Conservation (phyloP, 1,139 yeast species). For the Entelexis sorbosivorans region DNA sequence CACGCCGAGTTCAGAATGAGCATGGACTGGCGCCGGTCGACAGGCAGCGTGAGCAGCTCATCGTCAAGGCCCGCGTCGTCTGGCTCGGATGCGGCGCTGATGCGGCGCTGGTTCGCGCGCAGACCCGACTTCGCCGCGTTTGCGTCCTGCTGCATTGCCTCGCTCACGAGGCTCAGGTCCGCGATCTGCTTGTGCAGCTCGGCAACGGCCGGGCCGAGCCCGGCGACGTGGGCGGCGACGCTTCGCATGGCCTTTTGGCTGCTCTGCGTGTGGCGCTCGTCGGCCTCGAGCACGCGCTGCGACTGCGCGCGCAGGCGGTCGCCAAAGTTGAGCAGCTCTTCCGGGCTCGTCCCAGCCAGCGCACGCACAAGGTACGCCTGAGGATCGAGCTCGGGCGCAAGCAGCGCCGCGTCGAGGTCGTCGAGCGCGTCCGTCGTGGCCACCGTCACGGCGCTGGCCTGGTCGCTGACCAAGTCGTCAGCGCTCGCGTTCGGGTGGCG, state of each 20-base stretch:
- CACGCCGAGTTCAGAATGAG: constrained; percentile 66
- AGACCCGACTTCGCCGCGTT: constrained; percentile 22
- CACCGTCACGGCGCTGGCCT: constrained; percentile 6
- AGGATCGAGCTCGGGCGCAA: constrained; percentile 18
- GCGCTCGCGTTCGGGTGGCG: constrained; percentile 5
- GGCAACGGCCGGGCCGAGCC: constrained; percentile 54
- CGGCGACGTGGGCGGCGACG: constrained; percentile 53
- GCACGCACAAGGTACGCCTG: constrained; percentile 13
- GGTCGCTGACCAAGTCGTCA: constrained; percentile 1
- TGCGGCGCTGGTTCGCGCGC: constrained; percentile 7
- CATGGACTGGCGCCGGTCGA: constrained; percentile 39
- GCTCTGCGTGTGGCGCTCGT: constrained; percentile 53
- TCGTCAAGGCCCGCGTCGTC: constrained; percentile 37
- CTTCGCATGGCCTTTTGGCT: constrained; percentile 63
- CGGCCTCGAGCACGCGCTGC: constrained; percentile 47
- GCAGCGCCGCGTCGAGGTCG: constrained; percentile 17
- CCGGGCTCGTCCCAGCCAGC: constrained; percentile 48
- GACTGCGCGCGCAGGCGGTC: constrained; percentile 46
- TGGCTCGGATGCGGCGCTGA: constrained; percentile 4
- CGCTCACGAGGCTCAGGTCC: constrained; percentile 52
- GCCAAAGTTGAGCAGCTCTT: constrained; percentile 62
- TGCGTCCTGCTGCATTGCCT: constrained; percentile 62
- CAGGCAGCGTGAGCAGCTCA: constrained; percentile 6
- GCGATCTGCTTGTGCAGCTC: constrained; percentile 49
- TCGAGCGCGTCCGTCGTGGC: constrained; percentile 9